Conservation (phyloP, 2,329 filamentous ascomycete genomes). For the Diplodia intermedia region DNA sequence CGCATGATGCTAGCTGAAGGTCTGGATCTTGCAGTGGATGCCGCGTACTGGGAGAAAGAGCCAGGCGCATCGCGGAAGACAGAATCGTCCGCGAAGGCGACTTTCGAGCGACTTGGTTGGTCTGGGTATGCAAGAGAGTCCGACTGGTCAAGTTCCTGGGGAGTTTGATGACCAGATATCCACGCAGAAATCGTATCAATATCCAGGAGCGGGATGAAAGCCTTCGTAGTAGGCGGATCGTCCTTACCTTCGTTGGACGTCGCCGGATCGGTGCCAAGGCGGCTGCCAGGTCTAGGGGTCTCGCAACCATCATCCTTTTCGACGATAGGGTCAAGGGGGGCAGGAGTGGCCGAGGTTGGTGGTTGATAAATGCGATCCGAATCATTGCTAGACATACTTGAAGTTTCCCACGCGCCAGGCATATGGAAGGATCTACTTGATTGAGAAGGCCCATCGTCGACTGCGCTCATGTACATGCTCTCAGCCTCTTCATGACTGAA, state of each 20-base stretch:
- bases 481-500: constrained; percentile 82
- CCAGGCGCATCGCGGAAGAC: constrained; percentile 54
- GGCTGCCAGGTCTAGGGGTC: constrained; percentile 49
- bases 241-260: background rate
- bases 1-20: constrained; percentile 32
- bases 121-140: constrained; percentile 7
- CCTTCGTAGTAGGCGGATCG: background rate
- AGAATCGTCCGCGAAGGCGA: constrained; percentile 44
- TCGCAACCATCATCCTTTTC: constrained; percentile 47
- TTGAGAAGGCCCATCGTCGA: constrained; percentile 52
- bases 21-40: constrained; percentile 47
- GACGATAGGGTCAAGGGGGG: constrained; percentile 37
- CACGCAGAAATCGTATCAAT: constrained; percentile 49
- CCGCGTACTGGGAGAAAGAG: constrained; percentile 57
- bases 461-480: constrained; percentile 84
- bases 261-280: constrained; percentile 36
- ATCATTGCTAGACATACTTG: constrained; percentile 35
- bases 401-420: constrained; percentile 54
- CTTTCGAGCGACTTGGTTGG: constrained; percentile 15
- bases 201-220: constrained; percentile 42
- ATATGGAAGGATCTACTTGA: constrained; percentile 40
- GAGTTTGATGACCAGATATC: constrained; percentile 40
- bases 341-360: background rate
- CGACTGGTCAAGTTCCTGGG: background rate
- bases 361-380: constrained; percentile 25